These are phyloP conservation scores for Alternaria tenuissima DNA, from an alignment of 2,329 filamentous ascomycete genomes.

Conservation along the genomic window DNA sequence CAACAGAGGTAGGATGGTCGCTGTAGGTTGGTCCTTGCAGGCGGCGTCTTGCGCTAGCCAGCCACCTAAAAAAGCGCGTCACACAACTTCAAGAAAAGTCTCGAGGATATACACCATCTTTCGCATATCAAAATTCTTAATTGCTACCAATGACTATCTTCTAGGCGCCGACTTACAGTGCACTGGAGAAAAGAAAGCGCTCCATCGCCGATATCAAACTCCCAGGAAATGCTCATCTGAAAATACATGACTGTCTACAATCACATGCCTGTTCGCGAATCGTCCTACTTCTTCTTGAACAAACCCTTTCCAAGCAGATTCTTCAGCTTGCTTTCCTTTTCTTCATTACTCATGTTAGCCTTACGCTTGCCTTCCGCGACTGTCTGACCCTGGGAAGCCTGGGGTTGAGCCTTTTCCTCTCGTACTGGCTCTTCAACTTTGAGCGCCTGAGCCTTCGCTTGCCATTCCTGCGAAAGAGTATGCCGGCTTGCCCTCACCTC, in stretches of 20 bases:
- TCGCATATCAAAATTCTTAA: background rate
- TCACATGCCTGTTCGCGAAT: background rate
- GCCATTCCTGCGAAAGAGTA: slow-evolving; percentile 67
- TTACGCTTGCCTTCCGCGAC: slow-evolving; percentile 45
- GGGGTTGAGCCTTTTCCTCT: slow-evolving; percentile 17
- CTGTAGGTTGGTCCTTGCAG: background rate
- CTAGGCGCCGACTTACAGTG: background rate
- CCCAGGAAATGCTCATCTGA: slow-evolving; percentile 9
- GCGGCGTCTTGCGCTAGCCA: background rate
- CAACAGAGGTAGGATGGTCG: background rate
- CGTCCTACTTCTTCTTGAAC: slow-evolving; percentile 42
- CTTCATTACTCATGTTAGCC: slow-evolving; percentile 38
- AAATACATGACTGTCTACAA: background rate
- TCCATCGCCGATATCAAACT: background rate
- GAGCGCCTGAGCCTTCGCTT: slow-evolving; percentile 70
- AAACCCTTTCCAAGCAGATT: slow-evolving; percentile 47
- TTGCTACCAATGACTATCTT: background rate
- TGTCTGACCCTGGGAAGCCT: slow-evolving; percentile 20
- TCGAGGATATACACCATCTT: background rate
- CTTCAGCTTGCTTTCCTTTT: slow-evolving; percentile 54
- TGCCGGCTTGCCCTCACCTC: slow-evolving; percentile 61
- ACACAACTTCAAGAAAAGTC: background rate
- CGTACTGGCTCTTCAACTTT: slow-evolving; percentile 65
- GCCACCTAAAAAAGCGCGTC: background rate
- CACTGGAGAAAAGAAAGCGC: slow-evolving; percentile 1